Base-by-base conservation (phyloP, 257 asterid species). In the Fraxinus cuspidata region DNA sequence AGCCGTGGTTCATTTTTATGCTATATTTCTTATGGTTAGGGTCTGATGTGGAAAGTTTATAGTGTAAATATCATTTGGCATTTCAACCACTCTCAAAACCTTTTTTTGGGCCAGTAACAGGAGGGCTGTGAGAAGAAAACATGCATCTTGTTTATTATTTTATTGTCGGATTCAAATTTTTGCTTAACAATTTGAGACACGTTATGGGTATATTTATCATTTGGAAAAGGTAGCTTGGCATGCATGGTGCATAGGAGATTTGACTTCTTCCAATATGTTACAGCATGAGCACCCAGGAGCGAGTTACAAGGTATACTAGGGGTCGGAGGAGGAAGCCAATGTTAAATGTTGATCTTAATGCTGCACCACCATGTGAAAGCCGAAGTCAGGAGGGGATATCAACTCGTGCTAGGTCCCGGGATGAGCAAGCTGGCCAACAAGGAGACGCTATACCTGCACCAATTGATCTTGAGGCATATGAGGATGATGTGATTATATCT, bases 401-500 rank as follows among this genome's bases (percentile, higher is more conserved):
- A 60, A 64, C 70, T 40, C 53, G 12, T 56, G 72, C 81, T 64
- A 76, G 84, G 63, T 79, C 86, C 19, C 84, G 77, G 69, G 83
- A 75, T 16, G 53, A 72, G 37, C 91, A 85, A 83, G 79, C 79
- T 23, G 49, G 72, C 53, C 84, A 56, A 34, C 80, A 65, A 56
- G 82, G 77, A 49, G 78, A 27, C 32, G 11, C 66, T 3, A 53
- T 81, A 4, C 82, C 86, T 72, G 80, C 74, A 64, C 80, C 88
- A 42, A 89, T 89, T 64, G 92, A 87, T 80, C 67, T 89, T 4
- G 92, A 86, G 71, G 88, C 85, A 53, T 27, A 80, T 32, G 94
- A 89, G 64, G 94, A 87, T 72, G 94, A 89, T 80, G 90, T 89
- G 70, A 56, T 89, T 81, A 83, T 89, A 40, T 87, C 89, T 72